Base-by-base conservation (phyloP, 257 asterid species). In the Catharanthus roseus region DNA sequence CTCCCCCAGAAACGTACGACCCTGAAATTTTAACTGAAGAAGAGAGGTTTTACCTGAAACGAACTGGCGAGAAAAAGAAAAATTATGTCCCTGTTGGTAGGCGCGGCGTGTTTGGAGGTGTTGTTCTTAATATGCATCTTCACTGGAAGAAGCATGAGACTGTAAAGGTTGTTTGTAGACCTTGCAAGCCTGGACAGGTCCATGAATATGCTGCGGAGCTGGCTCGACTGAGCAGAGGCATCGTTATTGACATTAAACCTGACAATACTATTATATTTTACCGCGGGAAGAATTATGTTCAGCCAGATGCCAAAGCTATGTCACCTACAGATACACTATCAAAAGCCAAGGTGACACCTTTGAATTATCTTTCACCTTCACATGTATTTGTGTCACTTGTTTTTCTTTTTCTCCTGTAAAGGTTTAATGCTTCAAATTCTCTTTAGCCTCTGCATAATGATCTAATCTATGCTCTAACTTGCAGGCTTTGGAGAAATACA, bases 81-180 rank as follows among this genome's bases (percentile, higher is more conserved):
- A 83, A 87, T 75, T 91, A 86, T 79, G 95, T 89, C 38, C 92
- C 89, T 1, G 89, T 93, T 60, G 96, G 99, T 63, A 89, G 99
- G 70, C 81, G 97, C 66, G 99, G 99, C 65, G 99, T 93, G 69
- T 91, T 93, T 87, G 97, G 97, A 70, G 97, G 97, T 42, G 96
- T 91, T 79, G 96, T 93, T 73, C 93, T 93, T 67, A 93, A 93
- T 81, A 93, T 93, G 96, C 99, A 93, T 84, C 96, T 91, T 67
- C 99, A 93, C 49, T 93, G 99, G 96, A 93, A 93, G 84, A 89
- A 79, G 62, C 99, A 93, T 12, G 99, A 93, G 75, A 93, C 99
- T 0, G 91, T 93, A 23, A 93, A 91, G 82, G 96, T 91, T 70
- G 73, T 82, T 47, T 93, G 99, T 86, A 93, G 77, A 77, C 99